Evolutionary conservation across 345 rosid genomes (phyloP), one percentile per base, ranked within the genome.

Genomic region (Raphanus sativus): DNA sequence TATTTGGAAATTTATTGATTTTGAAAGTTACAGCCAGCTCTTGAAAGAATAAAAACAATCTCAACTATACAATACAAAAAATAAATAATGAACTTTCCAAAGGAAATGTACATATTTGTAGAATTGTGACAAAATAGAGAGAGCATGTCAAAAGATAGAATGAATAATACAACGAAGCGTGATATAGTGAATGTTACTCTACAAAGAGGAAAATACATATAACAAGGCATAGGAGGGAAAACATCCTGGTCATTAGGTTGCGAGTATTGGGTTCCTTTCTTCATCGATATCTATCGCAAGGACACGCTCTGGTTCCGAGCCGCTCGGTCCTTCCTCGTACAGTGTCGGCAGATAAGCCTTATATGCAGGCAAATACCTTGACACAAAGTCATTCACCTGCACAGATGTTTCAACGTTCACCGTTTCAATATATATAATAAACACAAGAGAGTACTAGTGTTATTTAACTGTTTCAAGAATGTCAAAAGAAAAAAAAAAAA

Each of bases 321-420:
- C 97, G 0, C 67, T 91, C 11, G 99, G 99, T 76, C 99, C 99
- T 87, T 93, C 92, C 0, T 88, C 67, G 69, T 95, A 93, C 4
- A 95, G 89, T 12, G 89, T 85, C 1, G 96, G 92, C 11, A 92
- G 96, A 78, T 95, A 92, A 16, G 99, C 97, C 13, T 89, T 84
- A 80, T 93, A 95, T 3, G 98, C 99, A 0, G 98, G 98, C 38
- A 91, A 80, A 76, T 93, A 93, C 3, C 98, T 85, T 2, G 97
- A 95, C 75, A 95, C 99, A 74, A 95, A 95, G 85, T 95, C 99
- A 73, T 75, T 75, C 62, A 95, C 99, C 99, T 95, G 12, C 56
- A 77, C 36, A 68, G 2, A 32, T 8, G 9, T 16, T 30, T 54
- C 28, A 73, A 63, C 26, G 69, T 69, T 55, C 21, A 24, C 16